Evolutionary conservation across 208 protist species (phyloP), one percentile per base, ranked within the genome.

Genomic region (Willaertia magna): DNA sequence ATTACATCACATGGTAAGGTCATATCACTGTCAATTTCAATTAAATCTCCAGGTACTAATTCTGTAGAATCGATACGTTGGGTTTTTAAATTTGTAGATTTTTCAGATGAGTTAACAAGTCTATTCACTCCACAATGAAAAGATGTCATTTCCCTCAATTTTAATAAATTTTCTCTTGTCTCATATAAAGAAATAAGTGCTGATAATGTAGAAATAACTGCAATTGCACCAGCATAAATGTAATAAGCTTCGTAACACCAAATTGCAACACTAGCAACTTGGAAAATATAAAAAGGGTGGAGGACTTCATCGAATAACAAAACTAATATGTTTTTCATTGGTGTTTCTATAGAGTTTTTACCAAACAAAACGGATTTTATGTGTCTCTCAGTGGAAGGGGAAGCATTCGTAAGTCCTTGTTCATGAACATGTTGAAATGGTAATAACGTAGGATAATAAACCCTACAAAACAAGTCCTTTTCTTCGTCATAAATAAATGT

Each of bases 1-100:
- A 90, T 39, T 4, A 83, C 34, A 74, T 94, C 92, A 76, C 91
- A 94, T 2, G 91, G 91, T 18, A 94, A 30, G 7, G 48, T 16
- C 0, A 88, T 16, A 2, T 46, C 11, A 40, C 43, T 34, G 44
- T 42, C 16, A 61, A 86, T 82, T 67, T 86, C 48, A 47, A 86
- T 86, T 2, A 86, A 22, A 67, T 86, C 84, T 9, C 84, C 84
- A 34, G 84, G 84, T 18, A 86, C 39, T 34, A 86, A 74, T 2
- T n/a, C 4, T 4, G 14, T 43, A 2, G 79, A 67, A 46, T 67
- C 34, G n/a, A 67, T 34, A 67, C 55, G 55, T 34, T 67, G 55
- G 26, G 26, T 67, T 6, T n/a, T 16, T 67, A 16, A 67, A 67
- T 67, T 16, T 16, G 16, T 1, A 7, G n/a, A n/a, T n/a, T n/a